These are phyloP conservation scores for Quercus parvula DNA, from an alignment of 306 rosid species.

Conservation along the genomic window DNA sequence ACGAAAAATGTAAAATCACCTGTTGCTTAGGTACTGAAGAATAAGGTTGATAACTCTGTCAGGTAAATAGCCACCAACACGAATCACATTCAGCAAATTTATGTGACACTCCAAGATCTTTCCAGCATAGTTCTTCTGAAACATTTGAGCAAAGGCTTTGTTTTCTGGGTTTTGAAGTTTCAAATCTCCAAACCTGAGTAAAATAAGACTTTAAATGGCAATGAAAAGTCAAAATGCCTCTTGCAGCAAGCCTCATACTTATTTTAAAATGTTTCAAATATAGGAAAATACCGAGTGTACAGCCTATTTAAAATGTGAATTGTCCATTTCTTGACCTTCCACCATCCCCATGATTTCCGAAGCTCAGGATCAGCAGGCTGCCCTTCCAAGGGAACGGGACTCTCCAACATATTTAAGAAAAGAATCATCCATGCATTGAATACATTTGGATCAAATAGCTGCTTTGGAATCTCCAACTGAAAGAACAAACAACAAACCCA, in stretches of 20 bases:
- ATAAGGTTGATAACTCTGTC: conserved; percentile 88
- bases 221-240: not conserved
- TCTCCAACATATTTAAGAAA: conserved; percentile 79
- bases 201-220: not conserved
- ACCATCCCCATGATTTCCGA: conserved; percentile 97
- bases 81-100: conserved; percentile 73
- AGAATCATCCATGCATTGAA: conserved; percentile 97
- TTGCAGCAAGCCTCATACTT: not conserved
- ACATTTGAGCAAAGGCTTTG: conserved; percentile 88
- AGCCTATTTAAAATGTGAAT: conserved; percentile 89
- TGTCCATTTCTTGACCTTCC: conserved; percentile 99
- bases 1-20: conserved; percentile 34
- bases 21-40: conserved; percentile 92
- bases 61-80: conserved; percentile 88
- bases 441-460: conserved; percentile 70
- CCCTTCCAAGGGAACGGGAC: conserved; percentile 92
- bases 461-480: conserved; percentile 97
- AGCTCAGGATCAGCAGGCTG: conserved; percentile 83
- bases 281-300: conserved; percentile 68
- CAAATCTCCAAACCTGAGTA: conserved; percentile 85
- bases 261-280: not conserved
- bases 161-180: conserved; percentile 91
- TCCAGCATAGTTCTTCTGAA: conserved; percentile 92
- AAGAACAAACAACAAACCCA: conserved; percentile 18
- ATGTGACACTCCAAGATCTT: conserved; percentile 89